Conservation (phyloP, 169 alveolate species). For the Plasmodium gaboni region DNA sequence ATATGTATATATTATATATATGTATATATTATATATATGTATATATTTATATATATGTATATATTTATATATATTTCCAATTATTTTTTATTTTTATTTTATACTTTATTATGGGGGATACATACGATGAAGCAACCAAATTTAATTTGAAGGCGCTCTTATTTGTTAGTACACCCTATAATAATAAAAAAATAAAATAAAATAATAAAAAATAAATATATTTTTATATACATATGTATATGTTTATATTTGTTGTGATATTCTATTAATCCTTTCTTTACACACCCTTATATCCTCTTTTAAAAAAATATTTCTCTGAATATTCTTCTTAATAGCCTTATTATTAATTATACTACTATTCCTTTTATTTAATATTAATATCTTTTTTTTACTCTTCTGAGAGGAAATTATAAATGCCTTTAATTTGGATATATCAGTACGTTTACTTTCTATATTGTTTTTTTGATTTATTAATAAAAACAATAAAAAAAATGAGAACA, state of each 20-base stretch:
- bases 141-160: neutral
- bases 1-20: no score
- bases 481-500: no score
- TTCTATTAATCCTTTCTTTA: no score
- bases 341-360: conserved; percentile 8
- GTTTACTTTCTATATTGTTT: conserved; percentile 8
- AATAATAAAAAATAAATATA: neutral
- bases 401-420: conserved; percentile 20
- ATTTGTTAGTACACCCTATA: conserved; percentile 7
- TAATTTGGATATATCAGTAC: conserved; percentile 9
- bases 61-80: neutral
- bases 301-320: conserved; percentile 5
- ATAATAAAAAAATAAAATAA: neutral
- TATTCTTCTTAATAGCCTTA: conserved; percentile 21
- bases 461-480: no score
- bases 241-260: no score
- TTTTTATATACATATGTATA: neutral
- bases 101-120: neutral
- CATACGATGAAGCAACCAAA: neutral
- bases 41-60: neutral
- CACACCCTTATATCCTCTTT: conserved; percentile 16
- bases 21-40: neutral
- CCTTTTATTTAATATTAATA: neutral
- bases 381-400: neutral
- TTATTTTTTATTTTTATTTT: neutral